Conservation (phyloP, 345 rosid genomes). For the Nasturtium officinale region DNA sequence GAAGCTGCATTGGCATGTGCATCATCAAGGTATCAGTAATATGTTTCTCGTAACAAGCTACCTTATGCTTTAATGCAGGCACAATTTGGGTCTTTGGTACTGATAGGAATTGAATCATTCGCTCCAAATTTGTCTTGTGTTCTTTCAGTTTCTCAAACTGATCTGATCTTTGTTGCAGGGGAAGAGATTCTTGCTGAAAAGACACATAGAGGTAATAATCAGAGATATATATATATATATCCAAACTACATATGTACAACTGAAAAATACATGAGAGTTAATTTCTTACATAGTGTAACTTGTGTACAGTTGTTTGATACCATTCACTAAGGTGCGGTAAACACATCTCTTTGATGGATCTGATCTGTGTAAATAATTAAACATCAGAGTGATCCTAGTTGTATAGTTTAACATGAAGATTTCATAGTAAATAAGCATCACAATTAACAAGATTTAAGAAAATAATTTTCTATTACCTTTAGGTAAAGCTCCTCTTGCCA, state of each 20-base stretch:
- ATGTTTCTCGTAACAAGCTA: slow-evolving; percentile 65
- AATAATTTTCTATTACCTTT: slow-evolving; percentile 52
- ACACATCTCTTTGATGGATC: slow-evolving; percentile 62
- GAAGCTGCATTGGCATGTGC: slow-evolving; percentile 52
- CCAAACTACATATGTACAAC: not conserved
- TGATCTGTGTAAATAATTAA: slow-evolving; percentile 51
- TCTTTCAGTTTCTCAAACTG: slow-evolving; percentile 67
- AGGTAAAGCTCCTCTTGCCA: slow-evolving; percentile 89
- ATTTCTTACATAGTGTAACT: slow-evolving; percentile 57
- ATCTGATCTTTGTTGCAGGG: slow-evolving; percentile 59
- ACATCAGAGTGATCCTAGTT: not conserved
- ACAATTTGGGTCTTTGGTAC: slow-evolving; percentile 53
- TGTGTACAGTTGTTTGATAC: slow-evolving; percentile 54
- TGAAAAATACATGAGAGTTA: not conserved
- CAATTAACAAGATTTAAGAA: slow-evolving; percentile 2
- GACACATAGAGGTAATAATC: not conserved
- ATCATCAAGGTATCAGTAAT: slow-evolving; percentile 54
- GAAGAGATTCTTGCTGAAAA: not conserved
- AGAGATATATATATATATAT: not conserved
- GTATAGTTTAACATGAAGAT: slow-evolving; percentile 9
- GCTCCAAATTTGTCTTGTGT: slow-evolving; percentile 65
- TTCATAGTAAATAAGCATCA: not conserved
- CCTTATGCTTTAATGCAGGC: slow-evolving; percentile 60
- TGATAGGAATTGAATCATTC: slow-evolving; percentile 53
- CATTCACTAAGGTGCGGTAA: slow-evolving; percentile 59